Percentiles rank a stretch among this genome's conserved stretches.
Evolutionary conservation across 179 eudicot species (phyloP).

Genomic region (Beta lomatogona): DNA sequence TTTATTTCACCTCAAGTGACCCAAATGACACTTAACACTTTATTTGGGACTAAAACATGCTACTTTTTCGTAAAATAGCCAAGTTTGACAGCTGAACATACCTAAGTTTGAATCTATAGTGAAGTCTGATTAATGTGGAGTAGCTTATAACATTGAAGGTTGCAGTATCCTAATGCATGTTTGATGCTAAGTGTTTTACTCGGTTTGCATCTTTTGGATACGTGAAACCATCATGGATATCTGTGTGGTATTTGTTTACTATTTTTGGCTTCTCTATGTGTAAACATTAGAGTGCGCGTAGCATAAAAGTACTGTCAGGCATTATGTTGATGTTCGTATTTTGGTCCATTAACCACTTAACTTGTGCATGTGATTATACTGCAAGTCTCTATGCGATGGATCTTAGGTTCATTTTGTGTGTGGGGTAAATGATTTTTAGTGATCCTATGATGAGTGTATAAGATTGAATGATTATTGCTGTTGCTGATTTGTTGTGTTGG

Average conservation of each 20-base stretch:
- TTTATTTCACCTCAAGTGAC: neutral
- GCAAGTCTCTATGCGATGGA: neutral
- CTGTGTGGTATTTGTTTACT: too few relatives aligned
- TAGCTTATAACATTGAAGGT: too few relatives aligned
- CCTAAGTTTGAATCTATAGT: too few relatives aligned
- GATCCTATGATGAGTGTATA: neutral
- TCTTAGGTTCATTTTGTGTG: neutral
- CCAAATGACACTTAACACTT: neutral
- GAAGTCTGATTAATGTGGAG: too few relatives aligned
- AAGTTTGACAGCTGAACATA: neutral
- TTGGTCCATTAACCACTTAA: neutral
- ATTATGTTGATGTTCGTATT: neutral
- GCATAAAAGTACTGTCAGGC: neutral
- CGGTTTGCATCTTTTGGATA: neutral
- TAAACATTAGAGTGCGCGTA: neutral
- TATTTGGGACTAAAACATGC: neutral
- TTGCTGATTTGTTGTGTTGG: slow-evolving; percentile 27
- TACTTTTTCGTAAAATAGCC: too few relatives aligned
- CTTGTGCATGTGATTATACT: neutral
- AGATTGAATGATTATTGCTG: neutral
- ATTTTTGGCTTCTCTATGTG: neutral
- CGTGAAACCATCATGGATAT: neutral
- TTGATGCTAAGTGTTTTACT: neutral
- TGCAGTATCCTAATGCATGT: neutral
- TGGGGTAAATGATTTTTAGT: neutral